Base-by-base conservation (phyloP, 1,284 basidiomycete genomes). In the Leccinum griseonigrum region DNA sequence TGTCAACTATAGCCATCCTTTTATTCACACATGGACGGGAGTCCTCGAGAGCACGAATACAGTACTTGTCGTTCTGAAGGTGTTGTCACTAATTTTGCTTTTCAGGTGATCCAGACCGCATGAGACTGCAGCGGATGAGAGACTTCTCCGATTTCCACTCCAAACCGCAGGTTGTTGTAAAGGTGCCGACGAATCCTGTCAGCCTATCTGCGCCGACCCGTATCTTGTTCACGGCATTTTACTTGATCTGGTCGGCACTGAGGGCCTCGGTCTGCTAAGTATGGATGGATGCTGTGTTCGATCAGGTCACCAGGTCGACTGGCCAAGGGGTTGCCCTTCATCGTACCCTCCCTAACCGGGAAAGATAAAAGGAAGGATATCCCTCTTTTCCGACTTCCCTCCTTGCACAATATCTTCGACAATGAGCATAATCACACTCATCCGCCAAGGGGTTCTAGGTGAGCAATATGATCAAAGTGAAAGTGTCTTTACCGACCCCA, bases 371-470 rank as follows among this genome's bases (percentile, higher is more conserved):
- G 43, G 22, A 48, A 48, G 18, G 22, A 18, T n/a, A 7, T 22
- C 7, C 8, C 10, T 14, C 9, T 34, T 28, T 9, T 38, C 4
- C 29, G 14, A 0, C 18, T 59, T 32, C 18, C 28, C 26, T 43
- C 14, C 14, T 29, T 13, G 40, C 29, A 51, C 54, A 61, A 56
- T 28, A 13, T 18, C 22, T 43, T 54, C 40, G 22, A 71, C 57
- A 14, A 74, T 75, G 71, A 31, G 14, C 4, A 22, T 56, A 2
- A 36, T 74, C 38, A 46, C 56, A 38, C 2, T 64, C 43, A n/a
- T 69, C 34, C 74, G 74, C 18, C 65, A 57, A 32, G 54, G n/a
- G 8, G 62, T 68, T 32, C 51, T 76, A 28, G 67, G 72, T 73
- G 59, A 63, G 68, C 22, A 56, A 16, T 36, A 6, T 22, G 22